Base-by-base conservation (phyloP, 1,139 yeast species). In the Suhomyces kunorum region DNA sequence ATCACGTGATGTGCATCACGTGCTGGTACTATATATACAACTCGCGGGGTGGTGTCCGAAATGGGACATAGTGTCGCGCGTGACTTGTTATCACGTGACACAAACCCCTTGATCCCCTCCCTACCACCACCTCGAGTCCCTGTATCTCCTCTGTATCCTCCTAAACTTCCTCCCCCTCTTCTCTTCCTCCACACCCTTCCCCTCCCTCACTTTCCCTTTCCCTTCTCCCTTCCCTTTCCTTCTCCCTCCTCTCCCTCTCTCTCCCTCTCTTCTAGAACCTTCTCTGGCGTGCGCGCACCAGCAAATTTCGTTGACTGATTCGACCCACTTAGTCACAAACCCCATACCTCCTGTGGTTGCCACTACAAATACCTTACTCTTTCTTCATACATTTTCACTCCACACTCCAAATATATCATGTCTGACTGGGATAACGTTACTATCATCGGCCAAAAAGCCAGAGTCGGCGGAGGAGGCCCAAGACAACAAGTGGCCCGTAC, bases 361-460 rank as follows among this genome's bases (percentile, higher is more conserved):
- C 32, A 29, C 32, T 19, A 24, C 24, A 23, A 22, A 11, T 29
- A 4, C 19, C 12, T 24, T 29, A 12, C 19, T 12, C 13, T 9
- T 12, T 12, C 19, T 29, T 8, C 16, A 17, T 17, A 16, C 28
- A 12, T n/a, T 15, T 22, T 22, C 22, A 15, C 2, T 22, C 14
- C 20, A 22, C 23, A 22, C 8, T 5, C 28, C 14, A 12, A 11
- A 29, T 7, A 28, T 25, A 58, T 30, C 34, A 71, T 71, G 75
- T 71, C 76, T 44, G 96, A 88, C 64, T 90, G 98, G 98, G 96
- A 90, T 68, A 63, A 80, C 48, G 90, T 83, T 60, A 88, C 96
- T 38, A 68, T 85, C 49, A 87, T 92, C 55, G 98, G 98, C 46
- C 81, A 80, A 56, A 86, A 83, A 56, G 95, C 94, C 54, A 83